Evolutionary conservation across 2,329 filamentous ascomycete genomes (phyloP), one percentile per base, ranked within the genome.

Genomic region (Colletotrichum limetticola): DNA sequence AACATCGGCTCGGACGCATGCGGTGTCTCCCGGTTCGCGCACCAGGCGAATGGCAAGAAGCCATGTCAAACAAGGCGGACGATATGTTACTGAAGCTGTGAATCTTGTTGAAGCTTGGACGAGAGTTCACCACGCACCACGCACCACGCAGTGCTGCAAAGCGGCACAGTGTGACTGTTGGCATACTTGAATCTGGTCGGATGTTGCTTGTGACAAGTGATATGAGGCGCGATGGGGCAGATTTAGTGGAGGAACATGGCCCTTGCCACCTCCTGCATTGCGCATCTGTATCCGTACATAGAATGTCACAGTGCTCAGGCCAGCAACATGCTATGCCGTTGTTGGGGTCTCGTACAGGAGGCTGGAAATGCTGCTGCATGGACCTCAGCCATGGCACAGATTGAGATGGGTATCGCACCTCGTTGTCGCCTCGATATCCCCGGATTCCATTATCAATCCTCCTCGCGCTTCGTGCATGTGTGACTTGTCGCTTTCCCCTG

Each of bases 251-350:
- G 28, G 42, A 24, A 53, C n/a, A 35, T 30, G 7, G 14, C 46
- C 60, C 30, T 65, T 70, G 28, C 53, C 53, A 69, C 60, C 55
- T 70, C 60, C 59, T 72, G 56, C 60, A 65, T 61, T n/a, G n/a
- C 37, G 66, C 66, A 69, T 58, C 14, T 56, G 35, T 49, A 60
- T 22, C n/a, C 35, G 55, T 26, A 14, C 37, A 7, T 42, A 19
- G 16, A 42, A 19, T 42, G 37, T 19, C 7, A 7, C 16, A 19
- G 32, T 16, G 32, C 3, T 12, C n/a, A 46, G 19, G 14, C 5
- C 37, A 46, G 19, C 24, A 42, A 24, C 11, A 52, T 32, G 53
- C 30, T 11, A 46, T 72, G 59, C 66, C 30, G 11, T 30, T 72
- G 22, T 60, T 12, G 59, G 59, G n/a, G 7, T n/a, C 24, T 63